Evolutionary conservation across 768 basidiomycete genomes (phyloP).

Genomic region (Antrodiella citrinella): DNA sequence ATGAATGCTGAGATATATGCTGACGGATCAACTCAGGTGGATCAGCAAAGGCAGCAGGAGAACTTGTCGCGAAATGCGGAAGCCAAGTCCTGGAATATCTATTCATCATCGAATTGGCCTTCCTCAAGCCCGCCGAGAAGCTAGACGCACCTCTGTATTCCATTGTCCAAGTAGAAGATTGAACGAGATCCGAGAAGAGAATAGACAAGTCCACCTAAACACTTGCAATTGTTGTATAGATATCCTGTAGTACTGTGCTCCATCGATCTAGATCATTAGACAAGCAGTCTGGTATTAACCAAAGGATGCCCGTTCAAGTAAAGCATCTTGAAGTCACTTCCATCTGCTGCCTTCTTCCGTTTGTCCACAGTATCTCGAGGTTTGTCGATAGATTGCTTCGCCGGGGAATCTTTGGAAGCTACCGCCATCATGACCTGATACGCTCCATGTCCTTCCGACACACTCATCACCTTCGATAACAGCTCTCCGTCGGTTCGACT

Average conservation of each 20-base stretch:
- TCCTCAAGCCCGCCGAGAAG: conserved; percentile 67
- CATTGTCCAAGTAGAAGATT: conserved; percentile 71
- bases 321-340: conserved; percentile 40
- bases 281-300: conserved; percentile 58
- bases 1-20: neutral
- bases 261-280: conserved; percentile 10
- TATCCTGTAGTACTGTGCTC: no score
- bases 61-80: conserved; percentile 76
- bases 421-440: conserved; percentile 47
- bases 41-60: conserved; percentile 87
- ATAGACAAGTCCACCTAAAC: neutral
- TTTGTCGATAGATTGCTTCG: neutral
- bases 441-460: conserved; percentile 35
- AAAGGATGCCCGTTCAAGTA: conserved; percentile 74
- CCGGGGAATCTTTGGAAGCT: conserved; percentile 24
- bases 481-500: conserved; percentile 41
- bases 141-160: conserved; percentile 87
- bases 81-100: conserved; percentile 87
- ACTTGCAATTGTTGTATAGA: neutral
- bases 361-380: neutral
- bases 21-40: conserved; percentile 48
- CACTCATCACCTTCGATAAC: conserved; percentile 48
- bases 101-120: conserved; percentile 81
- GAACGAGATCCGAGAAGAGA: conserved; percentile 10
- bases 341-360: conserved; percentile 18